Conservation (phyloP, 768 basidiomycete species). For the Hygrophoropsis aurantiaca region DNA sequence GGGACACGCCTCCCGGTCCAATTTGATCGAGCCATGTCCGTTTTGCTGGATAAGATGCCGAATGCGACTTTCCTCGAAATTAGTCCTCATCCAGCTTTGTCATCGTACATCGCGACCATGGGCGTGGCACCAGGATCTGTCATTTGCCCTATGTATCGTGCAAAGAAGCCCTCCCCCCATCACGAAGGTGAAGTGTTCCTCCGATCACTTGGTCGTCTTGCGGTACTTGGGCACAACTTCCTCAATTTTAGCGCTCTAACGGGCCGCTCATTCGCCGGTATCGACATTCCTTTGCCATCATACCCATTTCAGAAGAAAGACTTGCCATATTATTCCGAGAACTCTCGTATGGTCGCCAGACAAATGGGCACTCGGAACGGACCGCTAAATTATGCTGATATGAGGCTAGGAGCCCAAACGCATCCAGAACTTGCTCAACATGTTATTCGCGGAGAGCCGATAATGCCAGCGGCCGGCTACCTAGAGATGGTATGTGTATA, state of each 20-base stretch:
- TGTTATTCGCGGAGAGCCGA: slow-evolving; percentile 42
- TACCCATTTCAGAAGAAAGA: slow-evolving; percentile 24
- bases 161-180: slow-evolving; percentile 16
- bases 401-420: slow-evolving; percentile 36
- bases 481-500: slow-evolving; percentile 34
- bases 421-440: slow-evolving; percentile 45
- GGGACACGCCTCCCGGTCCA: slow-evolving; percentile 36
- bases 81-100: slow-evolving; percentile 38
- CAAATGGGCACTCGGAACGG: slow-evolving; percentile 21
- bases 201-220: slow-evolving; percentile 27
- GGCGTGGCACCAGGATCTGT: too few species aligned
- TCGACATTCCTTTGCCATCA: background rate
- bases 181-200: slow-evolving; percentile 16
- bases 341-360: slow-evolving; percentile 5
- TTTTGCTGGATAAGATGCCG: background rate
- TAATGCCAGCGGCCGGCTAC: slow-evolving; percentile 48
- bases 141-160: slow-evolving; percentile 1
- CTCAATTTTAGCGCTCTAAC: slow-evolving; percentile 34
- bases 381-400: slow-evolving; percentile 34
- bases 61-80: slow-evolving; percentile 35
- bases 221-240: slow-evolving; percentile 26
- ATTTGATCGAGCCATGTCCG: slow-evolving; percentile 32
- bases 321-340: slow-evolving; percentile 19
- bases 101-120: too few species aligned
- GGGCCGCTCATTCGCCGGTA: slow-evolving; percentile 7